Base-by-base conservation (phyloP, 2,329 filamentous ascomycete species). In the Sclerotinia trifoliorum region DNA sequence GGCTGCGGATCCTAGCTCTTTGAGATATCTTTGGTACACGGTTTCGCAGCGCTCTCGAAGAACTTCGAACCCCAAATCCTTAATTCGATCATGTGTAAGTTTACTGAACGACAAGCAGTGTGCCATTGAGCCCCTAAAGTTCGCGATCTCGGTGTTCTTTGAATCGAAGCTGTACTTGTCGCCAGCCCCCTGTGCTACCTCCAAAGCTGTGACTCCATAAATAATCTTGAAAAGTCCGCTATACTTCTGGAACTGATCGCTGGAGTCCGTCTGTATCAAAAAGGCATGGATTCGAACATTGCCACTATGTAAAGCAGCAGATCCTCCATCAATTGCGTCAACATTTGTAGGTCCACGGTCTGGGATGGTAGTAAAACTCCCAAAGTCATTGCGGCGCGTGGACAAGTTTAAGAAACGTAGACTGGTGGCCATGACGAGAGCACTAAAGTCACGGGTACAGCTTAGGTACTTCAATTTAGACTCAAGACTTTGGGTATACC, bases 81-180 rank as follows among this genome's bases (percentile, higher is more conserved):
- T 5, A 21, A 1, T 2, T 10, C 13, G 11, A 19, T 39, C 29
- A 19, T 24, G 46, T 7, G 29, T 26, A 21, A 49, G 29, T 5
- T 49, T 15, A 15, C 21, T 15, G 46, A 63, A 52, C 10, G 60
- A 63, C 1, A 19, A 52, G 26, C 21, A 35, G 3, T 63, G 29
- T 7, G 19, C 21, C 60, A 63, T 63, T 51, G 60, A 39, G 15
- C 29, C 60, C 42, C 60, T 63, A 7, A 63, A n/a, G 29, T 63
- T 39, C 8, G 13, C 46, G 1, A 63, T 52, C 26, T 63, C 48
- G 10, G 32, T 39, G 3, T 26, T 24, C 8, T 39, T 49, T 7
- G 60, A 63, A 10, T 19, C 29, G 2, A 21, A 11, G n/a, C 29
- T 7, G 24, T 39, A 51, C 21, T 52, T 63, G 4, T 13, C 21